Conservation (phyloP, 1,284 basidiomycete species). For the Melampsora abietis-canadensis region DNA sequence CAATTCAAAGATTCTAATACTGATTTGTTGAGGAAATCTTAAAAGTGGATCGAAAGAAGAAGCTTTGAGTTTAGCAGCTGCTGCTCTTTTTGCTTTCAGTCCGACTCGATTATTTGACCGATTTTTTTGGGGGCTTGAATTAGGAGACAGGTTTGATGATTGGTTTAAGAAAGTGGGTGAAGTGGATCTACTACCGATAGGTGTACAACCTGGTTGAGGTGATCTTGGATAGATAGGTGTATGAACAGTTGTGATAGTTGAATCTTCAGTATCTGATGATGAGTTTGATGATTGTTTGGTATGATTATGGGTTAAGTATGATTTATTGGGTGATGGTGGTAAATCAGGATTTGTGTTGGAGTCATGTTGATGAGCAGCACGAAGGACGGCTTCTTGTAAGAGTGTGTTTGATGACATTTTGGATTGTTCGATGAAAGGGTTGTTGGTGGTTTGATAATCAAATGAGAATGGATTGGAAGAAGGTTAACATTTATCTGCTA, state of each 20-base stretch:
- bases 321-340: too few relatives aligned
- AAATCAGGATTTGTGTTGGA: background rate
- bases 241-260: conserved; percentile 6
- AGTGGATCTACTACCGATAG: background rate
- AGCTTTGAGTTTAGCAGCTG: background rate
- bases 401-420: conserved; percentile 20
- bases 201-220: too few relatives aligned
- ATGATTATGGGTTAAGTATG: background rate
- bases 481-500: too few relatives aligned
- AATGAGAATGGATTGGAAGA: too few relatives aligned
- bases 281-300: background rate
- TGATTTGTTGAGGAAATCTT: conserved; percentile 9
- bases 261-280: conserved; percentile 13
- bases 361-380: conserved; percentile 19
- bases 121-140: conserved; percentile 1
- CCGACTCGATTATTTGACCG: conserved; percentile 9
- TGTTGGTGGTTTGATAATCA: too few relatives aligned
- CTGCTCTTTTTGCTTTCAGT: conserved; percentile 8
- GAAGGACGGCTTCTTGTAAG: conserved; percentile 30
- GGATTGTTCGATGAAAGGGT: too few relatives aligned
- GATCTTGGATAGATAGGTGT: too few relatives aligned
- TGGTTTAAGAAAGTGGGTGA: conserved; percentile 4
- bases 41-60: conserved; percentile 13
- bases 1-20: conserved; percentile 21
- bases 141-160: background rate